A percentile compares a stretch with the other conserved stretches of the same genome.
Conservation (phyloP, 768 basidiomycete genomes). For the Brasilioporus rufonigricans region DNA sequence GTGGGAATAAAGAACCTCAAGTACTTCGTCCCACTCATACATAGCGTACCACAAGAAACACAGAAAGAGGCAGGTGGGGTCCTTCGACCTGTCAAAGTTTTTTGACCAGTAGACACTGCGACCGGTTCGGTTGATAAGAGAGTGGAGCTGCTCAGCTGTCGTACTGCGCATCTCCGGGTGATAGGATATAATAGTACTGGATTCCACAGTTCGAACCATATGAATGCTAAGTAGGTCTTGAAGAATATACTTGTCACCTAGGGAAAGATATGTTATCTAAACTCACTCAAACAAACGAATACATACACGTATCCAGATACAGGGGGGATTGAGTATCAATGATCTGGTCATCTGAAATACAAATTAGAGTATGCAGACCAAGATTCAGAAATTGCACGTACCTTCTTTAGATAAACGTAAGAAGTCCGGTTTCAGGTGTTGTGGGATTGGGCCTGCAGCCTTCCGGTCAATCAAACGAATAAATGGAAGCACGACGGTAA, state of each 20-base stretch:
- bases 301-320: slow-evolving; percentile 32
- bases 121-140: slow-evolving; percentile 31
- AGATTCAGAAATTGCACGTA: no score
- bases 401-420: no score
- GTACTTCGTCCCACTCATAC: slow-evolving; percentile 61
- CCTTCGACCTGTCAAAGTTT: slow-evolving; percentile 29
- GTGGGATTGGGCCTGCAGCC: background rate
- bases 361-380: background rate
- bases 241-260: slow-evolving; percentile 23
- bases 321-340: slow-evolving; percentile 57
- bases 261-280: background rate
- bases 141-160: slow-evolving; percentile 27
- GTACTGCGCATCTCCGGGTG: slow-evolving; percentile 22
- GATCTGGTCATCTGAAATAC: slow-evolving; percentile 19
- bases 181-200: slow-evolving; percentile 29
- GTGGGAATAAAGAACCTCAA: slow-evolving; percentile 50
- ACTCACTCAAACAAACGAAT: background rate
- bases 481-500: slow-evolving; percentile 55
- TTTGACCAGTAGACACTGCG: slow-evolving; percentile 34
- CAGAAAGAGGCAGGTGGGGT: slow-evolving; percentile 56
- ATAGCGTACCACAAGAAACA: slow-evolving; percentile 57
- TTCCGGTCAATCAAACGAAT: slow-evolving; percentile 36
- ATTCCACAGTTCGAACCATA: slow-evolving; percentile 38
- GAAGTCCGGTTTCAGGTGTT: no score
- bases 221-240: slow-evolving; percentile 54